Conservation (phyloP, 345 rosid species). For the Hibiscus mutabilis region DNA sequence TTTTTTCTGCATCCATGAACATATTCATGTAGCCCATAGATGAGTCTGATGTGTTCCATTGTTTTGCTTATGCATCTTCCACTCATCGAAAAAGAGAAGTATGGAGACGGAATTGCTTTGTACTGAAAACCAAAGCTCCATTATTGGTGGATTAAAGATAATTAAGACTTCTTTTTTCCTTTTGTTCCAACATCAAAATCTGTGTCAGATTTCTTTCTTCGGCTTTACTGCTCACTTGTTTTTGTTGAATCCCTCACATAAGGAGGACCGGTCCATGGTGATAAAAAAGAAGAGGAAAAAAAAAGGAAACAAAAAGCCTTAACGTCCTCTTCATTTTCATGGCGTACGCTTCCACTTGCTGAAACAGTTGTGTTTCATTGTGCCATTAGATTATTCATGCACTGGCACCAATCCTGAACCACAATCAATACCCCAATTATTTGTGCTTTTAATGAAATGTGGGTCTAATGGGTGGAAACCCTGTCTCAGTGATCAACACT, state of each 20-base stretch:
- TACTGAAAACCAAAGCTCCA: not conserved
- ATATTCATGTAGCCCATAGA: not conserved
- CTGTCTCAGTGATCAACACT: not conserved
- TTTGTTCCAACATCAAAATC: slow-evolving; percentile 2
- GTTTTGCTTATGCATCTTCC: slow-evolving; percentile 6
- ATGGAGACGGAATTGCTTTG: too few relatives aligned
- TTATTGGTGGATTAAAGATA: not conserved
- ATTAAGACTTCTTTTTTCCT: not conserved
- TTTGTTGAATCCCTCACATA: not conserved
- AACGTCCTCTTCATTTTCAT: not conserved
- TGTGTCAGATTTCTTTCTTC: not conserved
- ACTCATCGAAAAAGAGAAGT: not conserved
- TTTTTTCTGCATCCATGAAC: not conserved
- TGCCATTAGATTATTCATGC: not conserved
- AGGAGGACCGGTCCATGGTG: not conserved
- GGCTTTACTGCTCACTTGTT: not conserved
- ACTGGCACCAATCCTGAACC: not conserved
- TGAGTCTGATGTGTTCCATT: not conserved
- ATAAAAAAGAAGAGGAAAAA: not conserved
- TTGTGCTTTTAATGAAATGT: not conserved
- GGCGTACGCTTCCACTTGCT: not conserved
- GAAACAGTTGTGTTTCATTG: not conserved
- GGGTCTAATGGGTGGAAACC: not conserved
- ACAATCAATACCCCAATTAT: not conserved
- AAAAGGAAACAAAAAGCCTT: not conserved